Conservation (phyloP, 1,284 basidiomycete genomes). For the Melampsora abietis-canadensis region DNA sequence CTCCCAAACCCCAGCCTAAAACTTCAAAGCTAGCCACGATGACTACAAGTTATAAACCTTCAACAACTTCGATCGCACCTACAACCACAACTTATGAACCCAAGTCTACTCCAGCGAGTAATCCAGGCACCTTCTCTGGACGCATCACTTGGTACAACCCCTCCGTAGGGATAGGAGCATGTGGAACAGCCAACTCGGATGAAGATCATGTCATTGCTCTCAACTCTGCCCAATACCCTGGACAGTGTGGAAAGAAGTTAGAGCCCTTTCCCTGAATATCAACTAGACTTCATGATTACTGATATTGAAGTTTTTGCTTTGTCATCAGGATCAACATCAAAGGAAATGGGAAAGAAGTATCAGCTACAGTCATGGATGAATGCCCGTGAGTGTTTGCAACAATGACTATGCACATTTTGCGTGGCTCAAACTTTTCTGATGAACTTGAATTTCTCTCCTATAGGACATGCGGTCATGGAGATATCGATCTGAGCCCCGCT, state of each 20-base stretch:
- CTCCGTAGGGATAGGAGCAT: background rate
- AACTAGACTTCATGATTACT: no score
- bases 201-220: constrained; percentile 4
- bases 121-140: background rate
- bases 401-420: no score
- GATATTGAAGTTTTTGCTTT: background rate
- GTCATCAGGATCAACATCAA: background rate
- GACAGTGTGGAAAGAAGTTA: background rate
- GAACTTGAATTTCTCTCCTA: no score
- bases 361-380: constrained; percentile 5
- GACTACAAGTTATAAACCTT: background rate
- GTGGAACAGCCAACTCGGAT: background rate
- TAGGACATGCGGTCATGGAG: constrained; percentile 1
- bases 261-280: background rate
- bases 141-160: constrained; percentile 6
- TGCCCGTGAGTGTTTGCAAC: background rate
- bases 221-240: constrained; percentile 1
- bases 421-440: no score
- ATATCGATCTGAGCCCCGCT: background rate
- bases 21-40: background rate
- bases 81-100: constrained; percentile 9
- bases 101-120: background rate
- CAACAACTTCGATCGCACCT: background rate
- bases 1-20: background rate
- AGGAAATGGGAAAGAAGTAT: background rate